Evolutionary conservation across 371 early-diverging fungal genomes (phyloP), one percentile per base, ranked within the genome.

Genomic region (Dichotomocladium elegans): DNA sequence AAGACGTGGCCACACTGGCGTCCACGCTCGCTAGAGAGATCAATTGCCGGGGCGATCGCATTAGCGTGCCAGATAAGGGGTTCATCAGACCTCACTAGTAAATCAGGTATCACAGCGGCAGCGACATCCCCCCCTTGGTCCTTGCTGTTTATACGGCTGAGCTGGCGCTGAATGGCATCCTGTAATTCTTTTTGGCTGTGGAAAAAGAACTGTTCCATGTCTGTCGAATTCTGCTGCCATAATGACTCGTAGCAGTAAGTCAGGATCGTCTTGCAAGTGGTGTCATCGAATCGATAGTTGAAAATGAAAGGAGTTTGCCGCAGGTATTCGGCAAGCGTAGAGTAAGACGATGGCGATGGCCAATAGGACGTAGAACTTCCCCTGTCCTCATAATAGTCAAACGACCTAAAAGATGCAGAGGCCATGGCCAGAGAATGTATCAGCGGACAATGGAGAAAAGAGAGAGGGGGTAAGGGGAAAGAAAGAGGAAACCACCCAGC

Each of bases 1-100:
- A 94, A 92, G 5, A 94, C 90, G 58, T 90, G 89, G 15, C 93
- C 93, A 64, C 93, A 93, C 24, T 87, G 82, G 55, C 85, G 74
- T 19, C 90, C 89, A 33, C 84, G 68, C 46, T 81, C 74, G 44
- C 79, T 78, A 4, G 72, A 62, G 22, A 70, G 47, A 50, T 77
- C 64, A 45, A 58, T 53, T 15, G 51, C 29, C 8, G 71, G 60
- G n/a, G 69, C 43, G 33, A 69, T 51, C 40, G 50, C 61, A 46
- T 74, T 70, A 2, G 66, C 51, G 35, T 74, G 72, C 68, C 68
- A 74, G 14, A 48, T 15, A 11, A 30, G 29, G 28, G 12, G 14
- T 30, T 29, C 28, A 9, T 10, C 15, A 3, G 45, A 24, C n/a
- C 27, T 17, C 17, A 9, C 2, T 4, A 19, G 8, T 37, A 19